Percentiles rank a stretch among this genome's conserved stretches.
These are phyloP conservation scores for Aspergillus quadrilineatus DNA, from an alignment of 2,329 filamentous ascomycete species.

Conservation along the genomic window DNA sequence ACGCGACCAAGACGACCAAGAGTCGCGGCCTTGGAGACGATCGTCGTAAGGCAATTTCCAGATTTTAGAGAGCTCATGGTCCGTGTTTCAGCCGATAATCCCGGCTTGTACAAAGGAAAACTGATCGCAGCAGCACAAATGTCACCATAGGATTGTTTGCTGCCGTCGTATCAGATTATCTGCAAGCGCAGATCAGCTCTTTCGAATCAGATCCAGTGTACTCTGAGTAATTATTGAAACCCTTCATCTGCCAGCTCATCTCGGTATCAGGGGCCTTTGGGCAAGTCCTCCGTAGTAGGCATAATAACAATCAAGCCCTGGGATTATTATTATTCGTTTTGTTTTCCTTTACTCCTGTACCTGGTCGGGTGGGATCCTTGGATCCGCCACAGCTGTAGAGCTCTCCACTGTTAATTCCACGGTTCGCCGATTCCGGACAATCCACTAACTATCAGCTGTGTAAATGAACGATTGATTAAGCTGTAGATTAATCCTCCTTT, in stretches of 20 bases:
- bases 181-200: not conserved
- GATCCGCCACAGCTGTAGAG: conserved; percentile 15
- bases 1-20: not conserved
- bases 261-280: not conserved
- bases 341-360: conserved; percentile 4
- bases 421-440: conserved; percentile 8
- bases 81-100: conserved; percentile 19
- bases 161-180: not conserved
- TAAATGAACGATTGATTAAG: conserved; percentile 16
- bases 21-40: conserved; percentile 5
- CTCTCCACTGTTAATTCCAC: conserved; percentile 20
- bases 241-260: not conserved
- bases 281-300: too few species aligned
- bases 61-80: conserved; percentile 16
- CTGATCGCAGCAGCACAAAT: not conserved
- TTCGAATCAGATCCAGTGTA: not conserved
- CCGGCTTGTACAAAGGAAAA: not conserved
- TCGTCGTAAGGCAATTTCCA: conserved; percentile 17
- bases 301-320: too few species aligned
- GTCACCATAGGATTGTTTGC: not conserved
- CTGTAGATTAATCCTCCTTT: conserved; percentile 4
- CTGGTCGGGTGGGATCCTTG: conserved; percentile 13
- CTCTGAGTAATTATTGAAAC: not conserved
- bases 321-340: not conserved
- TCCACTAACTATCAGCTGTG: conserved; percentile 14